Base-by-base conservation (phyloP, 2,329 filamentous ascomycete species). In the Fusarium neocosmosporiellum region DNA sequence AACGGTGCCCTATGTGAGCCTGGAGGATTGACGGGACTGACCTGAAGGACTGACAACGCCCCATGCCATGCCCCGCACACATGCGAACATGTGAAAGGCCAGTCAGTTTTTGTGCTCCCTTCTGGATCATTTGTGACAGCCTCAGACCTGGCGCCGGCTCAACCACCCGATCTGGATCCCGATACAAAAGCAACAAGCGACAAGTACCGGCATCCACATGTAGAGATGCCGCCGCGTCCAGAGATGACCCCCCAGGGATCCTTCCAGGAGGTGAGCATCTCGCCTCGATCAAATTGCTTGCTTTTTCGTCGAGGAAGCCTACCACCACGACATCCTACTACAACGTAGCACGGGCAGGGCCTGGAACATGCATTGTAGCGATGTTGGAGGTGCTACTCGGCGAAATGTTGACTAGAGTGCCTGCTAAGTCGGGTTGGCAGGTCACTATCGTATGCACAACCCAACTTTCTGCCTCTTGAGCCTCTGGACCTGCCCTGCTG, bases 181-280 rank as follows among this genome's bases (percentile, higher is more conserved):
- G 66, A 37, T 41, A 54, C 59, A 57, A 73, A 74, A 72, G 69
- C 59, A 71, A 71, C 57, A 60, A 58, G 69, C 67, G 59, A 64
- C 69, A 71, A 71, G 71, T 73, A 74, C 71, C 71, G 71, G 68
- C 71, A 73, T 74, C 69, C 68, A 66, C 64, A 66, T 74, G 64
- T 65, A 71, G 61, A 59, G 53, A 58, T 71, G 59, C 68, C 62
- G 29, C 39, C 37, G 31, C 33, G 29, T 50, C 34, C 24, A 64
- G 18, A 62, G 53, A 57, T 59, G 39, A 60, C 29, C 61, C 70
- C 31, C 41, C 71, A 60, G 65, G 59, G 59, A 39, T 36, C 33
- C 60, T 50, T 33, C 34, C 54, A 58, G 54, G 22, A 58, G 24
- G 39, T 43, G 57, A 54, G 29, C 37, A 46, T 66, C 65, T 67